Percentiles rank a stretch among this genome's conserved stretches.
These are phyloP conservation scores for Ehretia macrophylla DNA, from an alignment of 257 asterid species.

Conservation along the genomic window DNA sequence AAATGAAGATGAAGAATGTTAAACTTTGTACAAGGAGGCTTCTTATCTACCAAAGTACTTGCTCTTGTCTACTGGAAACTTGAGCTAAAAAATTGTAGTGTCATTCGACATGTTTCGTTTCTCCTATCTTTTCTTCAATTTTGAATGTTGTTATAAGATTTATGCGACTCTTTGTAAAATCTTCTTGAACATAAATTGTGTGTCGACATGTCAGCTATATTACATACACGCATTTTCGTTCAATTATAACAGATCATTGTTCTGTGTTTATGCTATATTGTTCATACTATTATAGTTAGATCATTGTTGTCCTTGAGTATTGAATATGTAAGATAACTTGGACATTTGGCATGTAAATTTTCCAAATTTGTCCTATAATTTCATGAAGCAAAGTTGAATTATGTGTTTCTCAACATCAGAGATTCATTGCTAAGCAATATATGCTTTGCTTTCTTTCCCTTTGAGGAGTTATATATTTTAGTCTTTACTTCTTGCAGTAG, in stretches of 20 bases:
- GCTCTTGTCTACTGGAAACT: neutral
- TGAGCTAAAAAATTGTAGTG: neutral
- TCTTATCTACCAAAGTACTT: neutral
- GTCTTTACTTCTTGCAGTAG: too few relatives aligned
- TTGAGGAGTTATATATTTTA: too few relatives aligned
- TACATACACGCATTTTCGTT: neutral
- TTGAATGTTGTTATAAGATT: neutral
- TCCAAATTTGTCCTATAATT: neutral
- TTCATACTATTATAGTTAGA: neutral
- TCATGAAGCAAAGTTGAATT: too few relatives aligned
- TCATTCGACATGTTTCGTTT: too few relatives aligned
- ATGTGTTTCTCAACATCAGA: too few relatives aligned
- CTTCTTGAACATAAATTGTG: neutral
- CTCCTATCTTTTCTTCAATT: too few relatives aligned
- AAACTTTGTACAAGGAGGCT: neutral
- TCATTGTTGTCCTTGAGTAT: neutral
- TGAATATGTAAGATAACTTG: neutral
- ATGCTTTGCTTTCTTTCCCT: too few relatives aligned
- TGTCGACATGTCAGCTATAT: neutral
- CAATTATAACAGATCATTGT: neutral
- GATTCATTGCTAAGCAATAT: too few relatives aligned
- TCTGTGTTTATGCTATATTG: neutral
- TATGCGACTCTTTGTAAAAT: too few relatives aligned
- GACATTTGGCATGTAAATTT: neutral
- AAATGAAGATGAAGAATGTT: neutral